A percentile compares a stretch with the other conserved stretches of the same genome.
Evolutionary conservation across 441 rosid genomes (phyloP).

Genomic region (Adansonia gregorii): DNA sequence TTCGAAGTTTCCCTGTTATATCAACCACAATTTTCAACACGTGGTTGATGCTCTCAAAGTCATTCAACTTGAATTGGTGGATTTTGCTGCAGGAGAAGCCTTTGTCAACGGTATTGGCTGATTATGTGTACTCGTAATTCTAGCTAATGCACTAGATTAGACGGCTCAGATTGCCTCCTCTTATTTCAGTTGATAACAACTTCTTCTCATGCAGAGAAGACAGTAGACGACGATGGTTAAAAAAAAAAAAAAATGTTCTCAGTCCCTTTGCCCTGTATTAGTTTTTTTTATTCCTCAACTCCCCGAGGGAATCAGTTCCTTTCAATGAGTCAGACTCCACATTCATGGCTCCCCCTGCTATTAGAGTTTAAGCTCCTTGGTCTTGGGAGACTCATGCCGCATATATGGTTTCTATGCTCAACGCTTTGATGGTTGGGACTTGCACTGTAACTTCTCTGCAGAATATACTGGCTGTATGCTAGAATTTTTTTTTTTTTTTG

Average conservation of each 20-base stretch:
- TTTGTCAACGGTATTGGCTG: slow-evolving; percentile 26
- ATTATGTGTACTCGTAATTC: slow-evolving; percentile 34
- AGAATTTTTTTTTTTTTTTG: no score
- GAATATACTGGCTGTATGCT: background rate
- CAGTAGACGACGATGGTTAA: background rate
- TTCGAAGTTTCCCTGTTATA: no score
- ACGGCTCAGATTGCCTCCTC: slow-evolving; percentile 29
- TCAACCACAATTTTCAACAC: no score
- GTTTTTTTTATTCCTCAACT: slow-evolving; percentile 7
- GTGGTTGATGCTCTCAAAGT: no score
- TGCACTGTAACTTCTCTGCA: slow-evolving; percentile 23
- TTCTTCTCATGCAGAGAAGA: slow-evolving; percentile 38
- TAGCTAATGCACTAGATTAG: slow-evolving; percentile 38
- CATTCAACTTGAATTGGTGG: no score
- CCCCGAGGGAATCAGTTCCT: slow-evolving; percentile 41
- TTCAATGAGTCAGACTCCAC: slow-evolving; percentile 35
- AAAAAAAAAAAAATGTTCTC: background rate
- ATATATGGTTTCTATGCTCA: slow-evolving; percentile 20
- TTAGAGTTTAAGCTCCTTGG: slow-evolving; percentile 31
- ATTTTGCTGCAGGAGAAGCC: background rate
- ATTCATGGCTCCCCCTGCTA: slow-evolving; percentile 17
- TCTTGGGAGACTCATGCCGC: slow-evolving; percentile 26
- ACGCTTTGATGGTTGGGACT: slow-evolving; percentile 18
- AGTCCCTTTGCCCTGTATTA: no score
- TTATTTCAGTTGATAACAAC: slow-evolving; percentile 28